A percentile compares a stretch with the other conserved stretches of the same genome.
These are phyloP conservation scores for Backusella westeae DNA, from an alignment of 192 early-diverging fungal species.

Conservation along the genomic window DNA sequence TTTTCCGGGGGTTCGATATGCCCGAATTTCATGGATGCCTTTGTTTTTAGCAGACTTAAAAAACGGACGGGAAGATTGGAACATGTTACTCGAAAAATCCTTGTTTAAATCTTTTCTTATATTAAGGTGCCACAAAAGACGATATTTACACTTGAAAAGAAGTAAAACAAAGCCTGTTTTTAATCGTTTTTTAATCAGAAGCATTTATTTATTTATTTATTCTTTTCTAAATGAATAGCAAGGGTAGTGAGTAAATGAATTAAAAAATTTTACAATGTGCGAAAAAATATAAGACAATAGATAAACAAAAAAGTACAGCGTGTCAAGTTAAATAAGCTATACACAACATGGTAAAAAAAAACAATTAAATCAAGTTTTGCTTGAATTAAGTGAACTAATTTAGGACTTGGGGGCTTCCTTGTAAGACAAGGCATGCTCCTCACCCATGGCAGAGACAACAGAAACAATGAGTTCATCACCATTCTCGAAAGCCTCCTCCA, in stretches of 20 bases:
- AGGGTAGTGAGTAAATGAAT: background rate
- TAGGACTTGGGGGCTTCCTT: conserved; percentile 33
- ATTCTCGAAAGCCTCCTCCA: conserved; percentile 70
- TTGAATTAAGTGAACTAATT: background rate
- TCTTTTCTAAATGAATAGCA: background rate
- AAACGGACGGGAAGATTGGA: too few species aligned
- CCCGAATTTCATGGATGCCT: too few species aligned
- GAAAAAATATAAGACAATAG: background rate
- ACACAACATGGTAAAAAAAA: background rate
- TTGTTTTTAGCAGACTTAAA: too few species aligned
- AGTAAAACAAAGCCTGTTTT: too few species aligned
- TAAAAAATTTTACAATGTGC: background rate
- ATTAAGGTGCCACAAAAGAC: too few species aligned
- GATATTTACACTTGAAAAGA: too few species aligned
- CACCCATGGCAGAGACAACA: conserved; percentile 88
- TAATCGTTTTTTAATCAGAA: background rate
- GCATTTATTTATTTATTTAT: background rate
- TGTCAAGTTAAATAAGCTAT: background rate
- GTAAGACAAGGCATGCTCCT: conserved; percentile 78
- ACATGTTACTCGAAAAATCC: too few species aligned
- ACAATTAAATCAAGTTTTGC: background rate
- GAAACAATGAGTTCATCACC: conserved; percentile 81
- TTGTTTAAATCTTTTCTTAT: too few species aligned
- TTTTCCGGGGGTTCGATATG: too few species aligned
- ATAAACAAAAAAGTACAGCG: background rate